These are phyloP conservation scores for Quercus lobata DNA, from an alignment of 331 rosid genomes.

Conservation along the genomic window DNA sequence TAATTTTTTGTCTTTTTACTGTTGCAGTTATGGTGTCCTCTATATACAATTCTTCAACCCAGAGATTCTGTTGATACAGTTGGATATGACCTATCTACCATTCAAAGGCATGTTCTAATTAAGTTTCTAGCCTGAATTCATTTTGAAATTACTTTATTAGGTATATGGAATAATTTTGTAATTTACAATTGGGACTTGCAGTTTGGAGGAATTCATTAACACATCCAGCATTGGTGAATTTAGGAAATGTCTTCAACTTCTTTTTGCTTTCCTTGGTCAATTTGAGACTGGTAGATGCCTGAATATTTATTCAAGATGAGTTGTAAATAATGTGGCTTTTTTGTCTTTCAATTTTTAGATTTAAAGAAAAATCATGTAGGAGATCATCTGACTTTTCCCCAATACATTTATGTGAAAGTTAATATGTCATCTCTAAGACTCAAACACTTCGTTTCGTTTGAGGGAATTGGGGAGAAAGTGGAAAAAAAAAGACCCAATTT, in stretches of 20 bases:
- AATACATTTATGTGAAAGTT: not conserved
- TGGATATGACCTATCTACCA: constrained; percentile 26
- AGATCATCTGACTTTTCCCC: not conserved
- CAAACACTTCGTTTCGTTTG: too few relatives aligned
- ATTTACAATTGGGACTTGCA: constrained; percentile 35
- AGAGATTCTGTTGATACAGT: constrained; percentile 22
- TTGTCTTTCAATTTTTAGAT: not conserved
- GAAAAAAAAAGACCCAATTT: too few relatives aligned
- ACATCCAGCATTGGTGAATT: constrained; percentile 91
- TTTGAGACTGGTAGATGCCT: constrained; percentile 39
- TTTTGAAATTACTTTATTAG: not conserved
- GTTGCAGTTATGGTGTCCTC: constrained; percentile 91
- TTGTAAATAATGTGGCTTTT: constrained; percentile 10
- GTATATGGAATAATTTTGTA: constrained; percentile 3
- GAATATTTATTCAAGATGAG: constrained; percentile 46
- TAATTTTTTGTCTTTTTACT: constrained; percentile 13
- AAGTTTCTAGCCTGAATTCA: not conserved
- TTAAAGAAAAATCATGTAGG: not conserved
- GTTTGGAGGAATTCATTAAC: constrained; percentile 81
- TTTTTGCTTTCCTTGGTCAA: constrained; percentile 88
- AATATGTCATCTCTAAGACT: not conserved
- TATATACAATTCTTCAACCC: constrained; percentile 55
- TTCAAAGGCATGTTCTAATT: constrained; percentile 49
- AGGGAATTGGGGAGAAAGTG: too few relatives aligned
- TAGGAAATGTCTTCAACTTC: constrained; percentile 80